A percentile compares a stretch with the other conserved stretches of the same genome.
These are phyloP conservation scores for Nicotiana undulata DNA, from an alignment of 257 asterid species.

Conservation along the genomic window DNA sequence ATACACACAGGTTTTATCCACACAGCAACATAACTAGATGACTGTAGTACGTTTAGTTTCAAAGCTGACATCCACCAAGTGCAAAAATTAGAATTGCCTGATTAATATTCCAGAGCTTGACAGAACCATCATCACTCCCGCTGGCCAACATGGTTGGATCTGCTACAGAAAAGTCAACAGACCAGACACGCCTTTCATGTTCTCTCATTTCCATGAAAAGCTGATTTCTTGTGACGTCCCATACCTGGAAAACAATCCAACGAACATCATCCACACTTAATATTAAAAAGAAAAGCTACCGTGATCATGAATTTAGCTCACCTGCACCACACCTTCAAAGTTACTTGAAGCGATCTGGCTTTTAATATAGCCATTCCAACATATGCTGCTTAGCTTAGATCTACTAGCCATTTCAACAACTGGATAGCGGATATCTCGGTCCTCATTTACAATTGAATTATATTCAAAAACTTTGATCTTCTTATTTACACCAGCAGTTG, in stretches of 20 bases:
- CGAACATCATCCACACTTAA: not conserved
- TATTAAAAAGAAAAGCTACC: not conserved
- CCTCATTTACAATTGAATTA: conserved; percentile 57
- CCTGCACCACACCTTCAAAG: conserved; percentile 99
- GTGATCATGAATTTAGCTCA: conserved; percentile 10
- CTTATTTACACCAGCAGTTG: conserved; percentile 98
- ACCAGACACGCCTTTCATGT: conserved; percentile 95
- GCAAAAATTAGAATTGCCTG: conserved; percentile 96
- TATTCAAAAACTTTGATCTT: conserved; percentile 90
- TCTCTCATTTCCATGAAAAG: conserved; percentile 92
- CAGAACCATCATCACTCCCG: conserved; percentile 96
- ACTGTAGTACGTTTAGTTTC: conserved; percentile 82
- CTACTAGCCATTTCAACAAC: conserved; percentile 89
- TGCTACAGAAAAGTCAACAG: conserved; percentile 85
- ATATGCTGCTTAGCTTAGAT: conserved; percentile 91
- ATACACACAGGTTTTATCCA: conserved; percentile 35
- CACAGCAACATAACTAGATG: conserved; percentile 40
- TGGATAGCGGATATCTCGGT: conserved; percentile 90
- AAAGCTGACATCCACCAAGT: conserved; percentile 95
- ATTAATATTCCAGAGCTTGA: conserved; percentile 99
- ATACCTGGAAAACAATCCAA: conserved; percentile 43
- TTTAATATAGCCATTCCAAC: conserved; percentile 94
- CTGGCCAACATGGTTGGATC: conserved; percentile 97
- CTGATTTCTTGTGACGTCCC: conserved; percentile 93
- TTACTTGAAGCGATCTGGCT: conserved; percentile 97